Evolutionary conservation across 768 basidiomycete species (phyloP).

Genomic region (Stropharia rugosoannulata): DNA sequence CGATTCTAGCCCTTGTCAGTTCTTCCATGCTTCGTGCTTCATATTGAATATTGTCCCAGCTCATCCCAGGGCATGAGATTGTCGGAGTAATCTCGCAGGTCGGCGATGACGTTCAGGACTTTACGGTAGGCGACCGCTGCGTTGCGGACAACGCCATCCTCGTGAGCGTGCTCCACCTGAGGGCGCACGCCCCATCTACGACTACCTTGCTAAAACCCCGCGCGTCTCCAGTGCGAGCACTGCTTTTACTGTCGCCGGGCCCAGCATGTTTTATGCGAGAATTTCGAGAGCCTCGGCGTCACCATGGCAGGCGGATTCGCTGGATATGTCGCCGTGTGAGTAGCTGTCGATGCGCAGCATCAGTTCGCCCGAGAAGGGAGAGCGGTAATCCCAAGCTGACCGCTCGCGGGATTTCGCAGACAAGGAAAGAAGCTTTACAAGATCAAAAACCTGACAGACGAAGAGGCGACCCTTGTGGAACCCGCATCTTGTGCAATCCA

Average conservation of each 20-base stretch:
- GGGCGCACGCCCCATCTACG: neutral
- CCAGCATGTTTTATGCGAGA: conserved; percentile 77
- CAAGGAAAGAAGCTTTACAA: conserved; percentile 78
- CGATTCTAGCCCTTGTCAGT: neutral
- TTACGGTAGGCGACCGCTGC: conserved; percentile 77
- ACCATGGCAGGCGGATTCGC: conserved; percentile 86
- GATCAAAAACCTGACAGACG: conserved; percentile 83
- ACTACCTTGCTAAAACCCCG: neutral
- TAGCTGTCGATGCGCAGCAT: conserved; percentile 9
- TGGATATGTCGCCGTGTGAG: conserved; percentile 83
- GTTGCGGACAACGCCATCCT: conserved; percentile 73
- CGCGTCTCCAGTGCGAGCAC: conserved; percentile 58
- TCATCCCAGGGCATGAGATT: conserved; percentile 47
- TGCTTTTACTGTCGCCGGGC: conserved; percentile 90
- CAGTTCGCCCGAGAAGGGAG: neutral
- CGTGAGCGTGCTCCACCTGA: conserved; percentile 34
- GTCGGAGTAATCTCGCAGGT: conserved; percentile 75
- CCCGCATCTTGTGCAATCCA: conserved; percentile 92
- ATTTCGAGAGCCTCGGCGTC: conserved; percentile 82
- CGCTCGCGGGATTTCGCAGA: conserved; percentile 17
- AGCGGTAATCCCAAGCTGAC: conserved; percentile 8
- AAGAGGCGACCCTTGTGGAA: conserved; percentile 86
- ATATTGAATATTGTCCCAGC: conserved; percentile 20
- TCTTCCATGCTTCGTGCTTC: neutral
- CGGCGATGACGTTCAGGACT: conserved; percentile 76